Base-by-base conservation (phyloP, 345 rosid species). In the Eucalyptus regnans region DNA sequence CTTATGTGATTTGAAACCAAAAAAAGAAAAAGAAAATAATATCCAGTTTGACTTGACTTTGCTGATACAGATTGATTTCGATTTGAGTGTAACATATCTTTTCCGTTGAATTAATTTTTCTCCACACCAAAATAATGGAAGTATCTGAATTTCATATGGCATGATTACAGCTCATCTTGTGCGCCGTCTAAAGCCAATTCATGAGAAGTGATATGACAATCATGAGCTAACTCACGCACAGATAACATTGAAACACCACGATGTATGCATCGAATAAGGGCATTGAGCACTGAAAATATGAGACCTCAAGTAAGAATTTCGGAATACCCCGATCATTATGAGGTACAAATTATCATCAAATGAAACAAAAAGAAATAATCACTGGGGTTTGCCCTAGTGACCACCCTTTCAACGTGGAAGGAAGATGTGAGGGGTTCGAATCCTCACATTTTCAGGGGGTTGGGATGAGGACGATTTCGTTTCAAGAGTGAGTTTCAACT, bases 1-100 rank as follows among this genome's bases (percentile, higher is more conserved):
- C 6, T 62, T 66, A 31, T 31, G 54, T 33, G 43, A 68, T 31
- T 60, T 27, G 31, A 60, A 60, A 60, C n/a, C n/a, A 27, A 60
- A 54, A 17, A 56, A 25, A 60, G 27, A 11, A 12, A 58, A 60
- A 25, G 12, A 33, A 33, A 33, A 33, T 60, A 5, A 60, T 12
- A 60, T 60, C 12, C 7, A 60, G 8, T 60, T 60, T 60, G 27
- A 60, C 68, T 60, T 60, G 8, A 60, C 68, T 12, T 60, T 60
- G 31, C 4, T 0, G 14, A 27, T 60, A 27, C 27, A 27, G 4
- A 27, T 7, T 1, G 0, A 60, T 14, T 60, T 27, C 33, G 4
- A 60, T 60, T 27, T 60, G 68, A 27, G 31, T 5, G 12, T 27
- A 27, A 27, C 68, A 12, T 60, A 60, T 60, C 31, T 27, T 60